These are phyloP conservation scores for Brassica incana DNA, from an alignment of 345 rosid species.

Conservation along the genomic window DNA sequence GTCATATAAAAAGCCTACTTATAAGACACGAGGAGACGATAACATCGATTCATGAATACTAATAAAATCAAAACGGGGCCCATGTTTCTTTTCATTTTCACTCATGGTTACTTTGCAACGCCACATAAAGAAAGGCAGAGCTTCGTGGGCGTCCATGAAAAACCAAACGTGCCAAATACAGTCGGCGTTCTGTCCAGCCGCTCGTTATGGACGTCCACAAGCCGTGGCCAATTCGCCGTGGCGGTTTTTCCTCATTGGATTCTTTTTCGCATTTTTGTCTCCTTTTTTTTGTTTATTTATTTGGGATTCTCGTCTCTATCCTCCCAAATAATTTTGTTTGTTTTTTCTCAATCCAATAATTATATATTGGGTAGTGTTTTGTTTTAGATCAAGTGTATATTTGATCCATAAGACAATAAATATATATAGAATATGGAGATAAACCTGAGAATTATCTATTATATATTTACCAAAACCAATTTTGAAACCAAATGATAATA, in stretches of 20 bases:
- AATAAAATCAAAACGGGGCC: slow-evolving; percentile 27
- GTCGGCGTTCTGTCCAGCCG: slow-evolving; percentile 16
- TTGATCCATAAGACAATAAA: background rate
- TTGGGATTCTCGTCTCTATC: background rate
- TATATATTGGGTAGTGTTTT: background rate
- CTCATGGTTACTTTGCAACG: slow-evolving; percentile 27
- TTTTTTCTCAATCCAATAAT: background rate
- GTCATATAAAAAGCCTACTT: background rate
- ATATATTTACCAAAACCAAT: background rate
- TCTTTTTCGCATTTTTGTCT: slow-evolving; percentile 12
- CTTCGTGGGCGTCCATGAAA: slow-evolving; percentile 27
- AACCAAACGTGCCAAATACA: slow-evolving; percentile 24
- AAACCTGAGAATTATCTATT: background rate
- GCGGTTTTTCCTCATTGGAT: slow-evolving; percentile 35
- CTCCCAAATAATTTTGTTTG: background rate
- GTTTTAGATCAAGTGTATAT: background rate
- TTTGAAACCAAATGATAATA: background rate
- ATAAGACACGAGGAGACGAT: slow-evolving; percentile 31
- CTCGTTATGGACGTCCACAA: slow-evolving; percentile 24
- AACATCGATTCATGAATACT: slow-evolving; percentile 37
- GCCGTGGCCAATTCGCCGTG: slow-evolving; percentile 22
- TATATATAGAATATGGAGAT: background rate
- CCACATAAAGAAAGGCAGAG: background rate
- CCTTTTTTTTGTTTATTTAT: background rate
- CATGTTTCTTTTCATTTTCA: background rate